Base-by-base conservation (phyloP, 1,284 basidiomycete genomes). In the Boletus hoseneyae region DNA sequence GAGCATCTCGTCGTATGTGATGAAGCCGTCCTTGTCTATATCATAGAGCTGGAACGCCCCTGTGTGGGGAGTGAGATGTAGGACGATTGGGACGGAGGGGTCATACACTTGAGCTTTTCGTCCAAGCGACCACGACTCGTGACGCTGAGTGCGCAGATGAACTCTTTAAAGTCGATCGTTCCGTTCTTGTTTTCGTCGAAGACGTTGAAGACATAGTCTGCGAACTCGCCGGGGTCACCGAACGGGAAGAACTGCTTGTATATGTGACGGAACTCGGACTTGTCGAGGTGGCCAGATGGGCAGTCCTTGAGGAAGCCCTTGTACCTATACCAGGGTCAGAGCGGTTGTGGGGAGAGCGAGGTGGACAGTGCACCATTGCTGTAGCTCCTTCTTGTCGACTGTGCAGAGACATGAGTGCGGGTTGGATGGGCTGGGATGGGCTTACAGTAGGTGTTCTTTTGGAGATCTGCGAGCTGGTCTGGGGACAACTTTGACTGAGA, bases 181-280 rank as follows among this genome's bases (percentile, higher is more conserved):
- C 93, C 93, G 69, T 90, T 94, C 77, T 92, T 90, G 76, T 97
- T 93, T 69, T 90, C 89, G 69, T 97, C 94, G 67, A 96, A 95
- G 44, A 95, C 92, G 64, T 97, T 96, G 79, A 99, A 99, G 59
- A 99, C 97, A 67, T 97, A 97, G 72, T 98, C 93, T 42, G 97
- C 94, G 64, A 99, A 99, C 67, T 97, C 91, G 51, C 78, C 85
- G 5, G 97, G 96, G 70, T 99, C 97, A 51, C 97, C 97, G 65
- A 99, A 99, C 21, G 96, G 96, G 79, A 98, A 98, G 87, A 99
- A 97, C 69, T 99, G 96, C 69, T 96, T 94, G 82, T 99, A 99
- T 79, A 99, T 99, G 70, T 91, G 88, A 66, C 89, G 83, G 72
- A 99, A 99, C 70, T 97, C 96, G 48, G 84, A 78, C 79, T 94